Evolutionary conservation across 805 yeast species (phyloP), one percentile per base, ranked within the genome.

Genomic region (Nakazawaea wickerhamii): DNA sequence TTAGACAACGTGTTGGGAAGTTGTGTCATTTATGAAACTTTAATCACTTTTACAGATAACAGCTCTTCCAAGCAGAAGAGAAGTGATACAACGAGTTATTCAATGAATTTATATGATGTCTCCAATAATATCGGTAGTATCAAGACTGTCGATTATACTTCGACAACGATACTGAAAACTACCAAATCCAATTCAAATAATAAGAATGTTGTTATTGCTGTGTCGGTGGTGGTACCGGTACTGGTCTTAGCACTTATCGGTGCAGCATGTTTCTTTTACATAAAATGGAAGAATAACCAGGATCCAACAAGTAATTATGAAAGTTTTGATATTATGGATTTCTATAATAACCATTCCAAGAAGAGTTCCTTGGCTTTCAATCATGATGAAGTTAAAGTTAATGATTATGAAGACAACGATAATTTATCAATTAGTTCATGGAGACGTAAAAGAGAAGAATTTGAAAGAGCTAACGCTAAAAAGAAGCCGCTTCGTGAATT

Each of bases 391-490:
- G 55, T 55, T 18, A 43, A 51, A 41, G 50, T 59, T 19, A 60
- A 60, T 34, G 48, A 60, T 42, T 61, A 49, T 40, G 64, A 56
- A 23, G 64, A 62, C 42, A 60, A 55, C 25, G 81, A 73, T 39
- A 71, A 61, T 21, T 58, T 69, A 8, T 73, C 79, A 4, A 68
- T 76, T 19, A 70, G 68, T 45, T 71, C 77, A 18, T 75, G 80
- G 80, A 66, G 68, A 33, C 61, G 67, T 22, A 75, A 75, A 52
- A 56, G 79, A 47, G 70, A 69, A 41, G 68, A 68, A 43, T 74
- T 61, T 47, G 78, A 70, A 49, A 30, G 48, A 52, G 25, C 48
- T 44, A 43, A 38, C 21, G 25, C 25, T 7, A 33, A 38, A 21
- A 42, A 23, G 25, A 36, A 26, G 18, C 34, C 25, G 17, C 5